phyloP scores from a whole-genome alignment of 2,329 filamentous ascomycete species.

The Colletotrichum plurivorum region DNA sequence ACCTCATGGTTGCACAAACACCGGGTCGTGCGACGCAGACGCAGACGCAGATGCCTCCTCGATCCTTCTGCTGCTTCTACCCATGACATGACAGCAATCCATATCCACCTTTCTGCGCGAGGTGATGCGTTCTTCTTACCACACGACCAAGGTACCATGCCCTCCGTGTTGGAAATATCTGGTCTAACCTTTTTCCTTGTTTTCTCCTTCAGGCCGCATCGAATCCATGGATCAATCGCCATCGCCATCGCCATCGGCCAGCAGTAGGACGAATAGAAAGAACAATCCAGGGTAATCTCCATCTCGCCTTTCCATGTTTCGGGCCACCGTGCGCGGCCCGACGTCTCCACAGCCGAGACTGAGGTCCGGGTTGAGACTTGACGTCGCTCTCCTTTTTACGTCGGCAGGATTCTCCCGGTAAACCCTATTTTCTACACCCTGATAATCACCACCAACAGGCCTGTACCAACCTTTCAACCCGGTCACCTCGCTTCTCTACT shows the following conservation, averaged over 20 bases:
- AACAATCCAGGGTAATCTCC: background rate
- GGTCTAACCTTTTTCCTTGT: conserved; percentile 9
- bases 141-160: background rate
- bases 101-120: conserved; percentile 21
- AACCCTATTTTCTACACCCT: conserved; percentile 34
- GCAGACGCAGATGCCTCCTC: conserved; percentile 25
- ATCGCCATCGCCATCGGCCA: background rate
- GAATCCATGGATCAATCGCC: background rate
- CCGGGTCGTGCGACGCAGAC: background rate
- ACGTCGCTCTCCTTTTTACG: conserved; percentile 14
- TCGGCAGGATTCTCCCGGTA: conserved; percentile 26
- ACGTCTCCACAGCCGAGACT: conserved; percentile 32
- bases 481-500: conserved; percentile 4
- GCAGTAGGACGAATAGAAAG: background rate
- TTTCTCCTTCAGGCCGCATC: conserved; percentile 14
- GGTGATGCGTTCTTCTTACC: background rate
- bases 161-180: background rate
- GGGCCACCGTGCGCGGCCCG: conserved; percentile 22
- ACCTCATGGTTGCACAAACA: conserved; percentile 17
- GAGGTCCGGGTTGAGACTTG: conserved; percentile 13
- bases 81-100: conserved; percentile 19
- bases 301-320: conserved; percentile 7
- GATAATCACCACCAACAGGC: conserved; percentile 25
- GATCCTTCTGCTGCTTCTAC: conserved; percentile 30
- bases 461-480: conserved; percentile 4